Base-by-base conservation (phyloP, 371 early-diverging fungal genomes). In the Lichtheimia ornata region DNA sequence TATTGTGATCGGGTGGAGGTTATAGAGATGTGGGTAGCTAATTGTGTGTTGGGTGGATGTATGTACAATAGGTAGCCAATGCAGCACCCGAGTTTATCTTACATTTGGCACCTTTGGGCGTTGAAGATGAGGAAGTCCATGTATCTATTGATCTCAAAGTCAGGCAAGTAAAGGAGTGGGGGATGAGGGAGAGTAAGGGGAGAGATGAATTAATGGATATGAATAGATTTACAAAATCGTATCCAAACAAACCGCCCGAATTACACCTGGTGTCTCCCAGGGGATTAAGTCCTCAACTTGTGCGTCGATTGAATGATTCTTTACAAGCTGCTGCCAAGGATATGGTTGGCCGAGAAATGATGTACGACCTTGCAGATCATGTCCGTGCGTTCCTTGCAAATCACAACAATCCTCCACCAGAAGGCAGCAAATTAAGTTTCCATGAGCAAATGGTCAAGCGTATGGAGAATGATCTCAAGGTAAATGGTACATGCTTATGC, bases 311-410 rank as follows among this genome's bases (percentile, higher is more conserved):
- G 1, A 52, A 67, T 20, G 70, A 56, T 11, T 63, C 82, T 24
- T 63, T 88, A 0, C 71, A 74, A 43, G 56, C 54, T 6, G 72
- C 81, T 9, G 83, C 86, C 2, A 77, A 73, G 20, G 70, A 67
- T n/a, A 64, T 84, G 15, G 53, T 81, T 0, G 90, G 89, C 5
- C 77, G 80, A 45, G 93, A 93, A 71, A 90, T 92, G 91, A 78
- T 90, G 61, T 92, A 86, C 50, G 91, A 89, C 58, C 62, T 93
- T 5, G 85, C 87, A 0, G 81, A 83, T 17, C 76, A 75, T 28
- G 71, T 86, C 24, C 84, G 87, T 47, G 88, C 89, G 2, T 90
- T 77, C 53, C 75, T 92, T 35, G 83, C 88, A 9, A 74, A 76
- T 22, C 81, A 91, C 65, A 88, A 91, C 63, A 70, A 72, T 4